These are phyloP conservation scores for Dacryopinax spathularia DNA, from an alignment of 768 basidiomycete genomes.

Conservation along the genomic window DNA sequence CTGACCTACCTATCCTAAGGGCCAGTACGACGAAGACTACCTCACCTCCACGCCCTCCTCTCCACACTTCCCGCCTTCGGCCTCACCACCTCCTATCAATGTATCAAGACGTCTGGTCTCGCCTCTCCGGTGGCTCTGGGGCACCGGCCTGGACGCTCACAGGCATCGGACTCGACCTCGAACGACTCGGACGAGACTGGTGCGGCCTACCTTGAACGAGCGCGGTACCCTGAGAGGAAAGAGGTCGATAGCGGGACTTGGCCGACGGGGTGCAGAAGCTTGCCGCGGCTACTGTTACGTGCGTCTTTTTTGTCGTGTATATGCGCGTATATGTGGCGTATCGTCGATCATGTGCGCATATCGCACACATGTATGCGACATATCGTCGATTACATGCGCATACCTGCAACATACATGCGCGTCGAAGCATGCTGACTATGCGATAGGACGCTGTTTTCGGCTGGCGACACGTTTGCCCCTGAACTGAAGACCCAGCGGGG, in stretches of 20 bases:
- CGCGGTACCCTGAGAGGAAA: conserved; percentile 57
- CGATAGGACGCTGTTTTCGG: conserved; percentile 81
- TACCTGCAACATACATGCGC: too few relatives aligned
- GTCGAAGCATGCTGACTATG: too few relatives aligned
- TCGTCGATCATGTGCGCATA: not conserved
- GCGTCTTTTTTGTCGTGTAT: not conserved
- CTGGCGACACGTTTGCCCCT: conserved; percentile 71
- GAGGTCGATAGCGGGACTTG: conserved; percentile 72
- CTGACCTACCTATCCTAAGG: conserved; percentile 28
- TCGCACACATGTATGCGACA: conserved; percentile 2
- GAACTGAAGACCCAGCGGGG: conserved; percentile 40
- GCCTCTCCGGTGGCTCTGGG: conserved; percentile 86
- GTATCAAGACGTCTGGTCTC: conserved; percentile 94
- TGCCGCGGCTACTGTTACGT: conserved; percentile 76
- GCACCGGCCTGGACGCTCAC: conserved; percentile 94
- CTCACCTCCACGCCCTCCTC: conserved; percentile 58
- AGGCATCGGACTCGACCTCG: conserved; percentile 68
- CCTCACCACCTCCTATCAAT: conserved; percentile 58
- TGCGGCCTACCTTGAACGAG: conserved; percentile 75
- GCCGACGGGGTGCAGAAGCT: conserved; percentile 93
- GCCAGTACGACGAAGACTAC: conserved; percentile 72
- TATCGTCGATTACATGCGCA: too few relatives aligned
- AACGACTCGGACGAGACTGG: conserved; percentile 64
- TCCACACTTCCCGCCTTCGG: conserved; percentile 58
- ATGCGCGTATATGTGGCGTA: not conserved